Evolutionary conservation across 495 filamentous ascomycete species (phyloP), one percentile per base, ranked within the genome.

Genomic region (Aspergillus biplanus): DNA sequence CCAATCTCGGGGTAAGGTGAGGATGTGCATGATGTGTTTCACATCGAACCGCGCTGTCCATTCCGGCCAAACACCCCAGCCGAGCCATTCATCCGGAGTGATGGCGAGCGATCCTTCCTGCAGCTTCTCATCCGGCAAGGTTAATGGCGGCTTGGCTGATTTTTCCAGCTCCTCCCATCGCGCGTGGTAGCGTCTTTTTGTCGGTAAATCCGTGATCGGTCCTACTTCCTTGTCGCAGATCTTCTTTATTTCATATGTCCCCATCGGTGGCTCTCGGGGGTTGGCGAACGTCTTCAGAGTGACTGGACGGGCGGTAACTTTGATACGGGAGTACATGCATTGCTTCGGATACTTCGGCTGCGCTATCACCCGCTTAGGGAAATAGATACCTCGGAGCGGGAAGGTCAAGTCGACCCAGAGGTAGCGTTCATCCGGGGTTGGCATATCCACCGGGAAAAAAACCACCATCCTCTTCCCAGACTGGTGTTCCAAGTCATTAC

Each of bases 391-490:
- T 48, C 44, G 44, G 11, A 48, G 44, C 16, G 44, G 44, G 44
- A 48, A 48, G 44, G 44, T 48, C 44, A 48, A n/a, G 44, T 48
- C 44, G 7, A 48, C 44, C 44, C 44, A 48, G 44, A 48, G 44
- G 15, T 48, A 48, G 5, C 44, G 44, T 48, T 48, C 44, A 48
- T 48, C 44, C 44, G 44, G 44, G 16, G 44, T 48, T 48, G 44
- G 44, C 44, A 48, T 48, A 48, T 48, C 44, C 44, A 48, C 44
- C 44, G 44, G 44, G 44, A 48, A 48, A 48, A 48, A 48, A n/a
- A 48, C 44, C 44, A 48, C 44, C 44, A 48, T 48, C 44, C 16
- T 48, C 16, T 48, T 48, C 7, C 44, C 44, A n/a, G 44, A 48
- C 16, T 48, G 44, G 44, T n/a, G 44, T 48, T 48, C 7, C 44